These are phyloP conservation scores for Leucoagaricus sp. DNA, from an alignment of 1,284 basidiomycete species.

Conservation along the genomic window DNA sequence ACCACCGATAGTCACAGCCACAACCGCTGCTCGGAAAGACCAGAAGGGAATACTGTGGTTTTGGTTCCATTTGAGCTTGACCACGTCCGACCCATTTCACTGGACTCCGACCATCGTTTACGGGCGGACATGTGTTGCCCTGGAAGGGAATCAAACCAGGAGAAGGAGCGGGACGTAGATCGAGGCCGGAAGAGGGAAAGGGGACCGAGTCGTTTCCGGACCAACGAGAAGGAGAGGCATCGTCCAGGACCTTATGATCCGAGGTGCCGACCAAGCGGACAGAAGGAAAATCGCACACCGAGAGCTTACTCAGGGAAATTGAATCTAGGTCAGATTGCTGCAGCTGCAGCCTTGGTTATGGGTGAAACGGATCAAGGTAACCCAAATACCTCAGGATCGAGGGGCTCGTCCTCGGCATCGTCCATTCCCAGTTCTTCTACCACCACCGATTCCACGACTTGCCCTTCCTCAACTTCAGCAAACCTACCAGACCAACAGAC, in stretches of 20 bases:
- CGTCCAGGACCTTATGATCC: background rate
- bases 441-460: background rate
- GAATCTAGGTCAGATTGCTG: background rate
- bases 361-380: background rate
- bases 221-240: background rate
- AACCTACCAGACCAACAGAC: background rate
- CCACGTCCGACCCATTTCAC: background rate
- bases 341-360: background rate
- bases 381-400: background rate
- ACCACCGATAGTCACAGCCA: background rate
- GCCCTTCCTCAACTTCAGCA: too few species aligned
- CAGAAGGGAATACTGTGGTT: background rate
- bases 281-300: background rate
- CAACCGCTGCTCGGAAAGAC: background rate
- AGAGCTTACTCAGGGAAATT: background rate
- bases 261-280: background rate
- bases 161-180: background rate
- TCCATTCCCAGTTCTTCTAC: background rate
- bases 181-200: background rate
- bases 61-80: background rate
- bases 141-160: background rate
- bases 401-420: background rate
- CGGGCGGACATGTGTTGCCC: background rate
- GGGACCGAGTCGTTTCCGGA: background rate
- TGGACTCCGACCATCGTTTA: background rate